Evolutionary conservation across 2,329 filamentous ascomycete species (phyloP).

Genomic region (Diaporthe destruens): DNA sequence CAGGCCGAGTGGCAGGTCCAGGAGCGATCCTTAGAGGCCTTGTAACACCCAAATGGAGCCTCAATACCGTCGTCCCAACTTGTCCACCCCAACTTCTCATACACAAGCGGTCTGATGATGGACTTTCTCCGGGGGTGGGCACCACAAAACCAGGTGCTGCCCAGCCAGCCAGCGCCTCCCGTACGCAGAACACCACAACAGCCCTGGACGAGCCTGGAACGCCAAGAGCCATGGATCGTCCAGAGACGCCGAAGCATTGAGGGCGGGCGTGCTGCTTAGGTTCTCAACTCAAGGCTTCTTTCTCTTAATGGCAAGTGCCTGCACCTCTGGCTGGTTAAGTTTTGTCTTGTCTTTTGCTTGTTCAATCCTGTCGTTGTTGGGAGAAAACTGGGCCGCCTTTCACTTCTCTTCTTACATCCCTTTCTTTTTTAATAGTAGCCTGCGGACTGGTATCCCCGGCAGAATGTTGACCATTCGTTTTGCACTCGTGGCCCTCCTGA

Average conservation of each 20-base stretch:
- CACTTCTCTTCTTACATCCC: constrained; percentile 25
- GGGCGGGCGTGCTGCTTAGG: background rate
- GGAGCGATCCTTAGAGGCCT: background rate
- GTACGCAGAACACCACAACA: constrained; percentile 22
- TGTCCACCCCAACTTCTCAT: constrained; percentile 35
- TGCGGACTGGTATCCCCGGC: constrained; percentile 28
- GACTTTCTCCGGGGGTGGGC: constrained; percentile 6
- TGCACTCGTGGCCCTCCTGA: constrained; percentile 40
- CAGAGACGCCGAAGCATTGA: background rate
- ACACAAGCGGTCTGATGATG: constrained; percentile 37
- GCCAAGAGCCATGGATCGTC: constrained; percentile 35
- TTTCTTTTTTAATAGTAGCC: constrained; percentile 2
- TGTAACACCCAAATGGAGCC: constrained; percentile 12
- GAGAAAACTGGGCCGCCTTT: constrained; percentile 33
- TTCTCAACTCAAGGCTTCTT: constrained; percentile 13
- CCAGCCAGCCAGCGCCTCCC: constrained; percentile 17
- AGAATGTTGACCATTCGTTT: constrained; percentile 46
- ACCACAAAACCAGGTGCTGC: constrained; percentile 1
- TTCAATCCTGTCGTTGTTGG: constrained; percentile 9
- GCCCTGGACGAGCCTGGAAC: constrained; percentile 31
- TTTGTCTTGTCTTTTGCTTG: constrained; percentile 16
- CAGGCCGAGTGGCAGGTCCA: constrained; percentile 11
- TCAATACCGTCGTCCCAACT: constrained; percentile 32
- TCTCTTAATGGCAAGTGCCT: constrained; percentile 28
- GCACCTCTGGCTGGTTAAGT: background rate